Evolutionary conservation across 176 grass and related monocot species (phyloP).

Genomic region (Neostapfia colusana): DNA sequence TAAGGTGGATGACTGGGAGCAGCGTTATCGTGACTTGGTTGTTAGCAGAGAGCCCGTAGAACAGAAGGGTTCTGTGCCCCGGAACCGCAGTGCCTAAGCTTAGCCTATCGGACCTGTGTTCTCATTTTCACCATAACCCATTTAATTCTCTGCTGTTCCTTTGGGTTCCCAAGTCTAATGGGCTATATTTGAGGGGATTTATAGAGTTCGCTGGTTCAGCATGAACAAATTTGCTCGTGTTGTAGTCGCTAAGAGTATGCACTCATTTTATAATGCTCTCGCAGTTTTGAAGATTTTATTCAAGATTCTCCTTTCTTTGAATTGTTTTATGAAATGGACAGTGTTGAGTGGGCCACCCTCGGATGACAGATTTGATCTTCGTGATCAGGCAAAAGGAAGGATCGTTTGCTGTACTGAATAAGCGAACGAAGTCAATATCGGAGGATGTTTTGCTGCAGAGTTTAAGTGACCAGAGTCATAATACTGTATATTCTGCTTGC

Average conservation of each 20-base stretch:
- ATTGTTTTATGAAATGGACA: not conserved
- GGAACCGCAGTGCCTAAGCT: conserved; percentile 41
- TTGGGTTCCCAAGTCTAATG: not conserved
- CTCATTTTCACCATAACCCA: not conserved
- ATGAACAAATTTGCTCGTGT: conserved; percentile 36
- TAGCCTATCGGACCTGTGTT: not conserved
- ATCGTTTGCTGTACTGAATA: not conserved
- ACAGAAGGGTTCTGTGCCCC: conserved; percentile 29
- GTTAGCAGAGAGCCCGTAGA: conserved; percentile 40
- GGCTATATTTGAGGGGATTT: conserved; percentile 12
- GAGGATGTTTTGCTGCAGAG: not conserved
- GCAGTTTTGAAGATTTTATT: conserved; percentile 49
- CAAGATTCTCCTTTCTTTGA: conserved; percentile 4
- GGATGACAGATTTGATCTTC: not conserved
- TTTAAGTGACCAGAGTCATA: not conserved
- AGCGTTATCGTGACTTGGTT: conserved; percentile 70
- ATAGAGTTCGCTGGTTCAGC: conserved; percentile 46
- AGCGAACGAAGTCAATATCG: not conserved
- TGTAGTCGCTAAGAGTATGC: conserved; percentile 32
- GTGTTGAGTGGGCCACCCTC: not conserved
- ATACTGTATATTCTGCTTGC: not conserved
- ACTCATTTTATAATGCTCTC: conserved; percentile 32
- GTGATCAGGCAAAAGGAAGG: not conserved
- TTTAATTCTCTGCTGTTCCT: conserved; percentile 17
- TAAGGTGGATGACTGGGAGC: conserved; percentile 75